Conservation (phyloP, 495 filamentous ascomycete species). For the Apodospora peruviana region DNA sequence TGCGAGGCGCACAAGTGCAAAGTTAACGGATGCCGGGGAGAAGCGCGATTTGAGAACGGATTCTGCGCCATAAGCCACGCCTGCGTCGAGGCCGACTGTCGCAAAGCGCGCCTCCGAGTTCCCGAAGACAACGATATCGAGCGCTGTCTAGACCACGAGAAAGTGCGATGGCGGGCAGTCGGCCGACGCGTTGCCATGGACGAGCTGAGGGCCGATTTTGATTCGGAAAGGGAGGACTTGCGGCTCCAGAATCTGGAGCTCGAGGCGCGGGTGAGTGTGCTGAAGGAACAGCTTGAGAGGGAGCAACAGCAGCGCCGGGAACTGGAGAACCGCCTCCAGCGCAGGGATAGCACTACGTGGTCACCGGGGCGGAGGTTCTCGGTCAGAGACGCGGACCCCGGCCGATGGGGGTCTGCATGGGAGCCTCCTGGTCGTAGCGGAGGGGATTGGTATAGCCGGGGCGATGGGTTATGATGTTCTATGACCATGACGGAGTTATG, state of each 20-base stretch:
- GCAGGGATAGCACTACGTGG: no score
- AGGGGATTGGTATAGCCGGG: no score
- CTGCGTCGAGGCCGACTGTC: constrained; percentile 4
- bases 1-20: constrained; percentile 4
- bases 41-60: not conserved
- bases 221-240: not conserved
- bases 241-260: not conserved
- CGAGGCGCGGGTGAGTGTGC: not conserved
- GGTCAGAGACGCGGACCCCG: no score
- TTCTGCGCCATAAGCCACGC: constrained; percentile 5
- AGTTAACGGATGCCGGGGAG: not conserved
- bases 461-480: no score
- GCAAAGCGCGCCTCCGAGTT: not conserved
- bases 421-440: no score
- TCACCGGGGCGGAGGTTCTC: no score
- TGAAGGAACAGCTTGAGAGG: not conserved
- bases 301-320: not conserved
- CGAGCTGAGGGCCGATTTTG: not conserved
- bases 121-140: not conserved
- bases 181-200: not conserved
- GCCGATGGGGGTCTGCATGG: no score
- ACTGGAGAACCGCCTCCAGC: not conserved
- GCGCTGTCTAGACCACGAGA: not conserved
- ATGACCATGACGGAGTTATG: no score
- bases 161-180: not conserved